A percentile compares a stretch with the other conserved stretches of the same genome.
Evolutionary conservation across 2,329 filamentous ascomycete species (phyloP).

Genomic region (Penicillium sp.): DNA sequence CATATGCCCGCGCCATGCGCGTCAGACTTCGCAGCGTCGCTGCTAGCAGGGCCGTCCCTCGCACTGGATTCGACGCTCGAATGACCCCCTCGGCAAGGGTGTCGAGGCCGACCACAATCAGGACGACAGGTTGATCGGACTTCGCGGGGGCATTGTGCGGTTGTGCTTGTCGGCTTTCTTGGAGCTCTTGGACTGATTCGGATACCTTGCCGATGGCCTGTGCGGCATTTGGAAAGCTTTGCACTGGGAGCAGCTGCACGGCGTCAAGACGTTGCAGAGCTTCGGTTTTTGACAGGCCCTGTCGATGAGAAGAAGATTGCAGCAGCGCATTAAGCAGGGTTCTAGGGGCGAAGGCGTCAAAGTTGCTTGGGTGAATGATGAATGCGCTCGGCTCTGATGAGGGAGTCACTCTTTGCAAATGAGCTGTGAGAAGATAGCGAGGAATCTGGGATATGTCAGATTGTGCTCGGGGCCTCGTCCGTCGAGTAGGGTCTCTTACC

Average conservation of each 20-base stretch:
- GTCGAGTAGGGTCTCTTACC: constrained; percentile 21
- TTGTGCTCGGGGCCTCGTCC: neutral
- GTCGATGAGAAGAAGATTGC: constrained; percentile 14
- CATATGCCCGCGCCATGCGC: constrained; percentile 33
- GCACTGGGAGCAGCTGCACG: constrained; percentile 39
- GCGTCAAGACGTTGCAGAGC: constrained; percentile 35
- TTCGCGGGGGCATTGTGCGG: neutral
- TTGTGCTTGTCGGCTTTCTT: constrained; percentile 13
- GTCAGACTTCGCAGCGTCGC: constrained; percentile 38
- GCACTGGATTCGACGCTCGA: constrained; percentile 39
- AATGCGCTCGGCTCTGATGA: constrained; percentile 28
- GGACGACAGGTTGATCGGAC: constrained; percentile 17
- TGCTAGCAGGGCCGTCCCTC: constrained; percentile 37
- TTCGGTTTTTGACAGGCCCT: constrained; percentile 27
- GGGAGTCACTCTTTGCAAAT: constrained; percentile 17
- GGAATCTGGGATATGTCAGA: constrained; percentile 29
- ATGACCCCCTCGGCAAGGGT: constrained; percentile 40
- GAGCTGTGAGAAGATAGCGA: constrained; percentile 31
- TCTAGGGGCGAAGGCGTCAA: constrained; percentile 34
- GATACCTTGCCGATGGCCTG: constrained; percentile 38
- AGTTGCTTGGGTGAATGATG: constrained; percentile 38
- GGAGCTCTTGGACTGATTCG: constrained; percentile 24
- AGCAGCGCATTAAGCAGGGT: constrained; percentile 35
- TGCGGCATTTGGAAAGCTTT: constrained; percentile 32
- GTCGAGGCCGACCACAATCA: constrained; percentile 43